Evolutionary conservation across 768 basidiomycete species (phyloP).

Genomic region (Leccinum sublutescens): DNA sequence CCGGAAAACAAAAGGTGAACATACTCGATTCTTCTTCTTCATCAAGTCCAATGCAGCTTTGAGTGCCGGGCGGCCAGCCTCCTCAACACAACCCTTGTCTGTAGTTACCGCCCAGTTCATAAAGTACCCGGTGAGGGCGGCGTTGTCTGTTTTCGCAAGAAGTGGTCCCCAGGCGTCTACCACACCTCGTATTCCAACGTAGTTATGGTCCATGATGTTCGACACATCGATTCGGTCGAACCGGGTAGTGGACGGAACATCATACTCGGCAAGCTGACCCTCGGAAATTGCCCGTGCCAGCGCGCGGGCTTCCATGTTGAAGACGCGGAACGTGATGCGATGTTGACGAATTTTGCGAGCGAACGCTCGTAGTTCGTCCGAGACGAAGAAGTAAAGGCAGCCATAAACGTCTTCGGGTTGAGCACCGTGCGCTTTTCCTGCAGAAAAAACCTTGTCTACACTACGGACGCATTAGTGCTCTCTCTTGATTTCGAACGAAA

Average conservation of each 20-base stretch:
- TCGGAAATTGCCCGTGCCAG: constrained; percentile 39
- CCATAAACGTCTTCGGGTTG: constrained; percentile 46
- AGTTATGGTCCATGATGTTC: constrained; percentile 45
- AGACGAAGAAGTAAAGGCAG: constrained; percentile 48
- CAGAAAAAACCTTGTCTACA: constrained; percentile 37
- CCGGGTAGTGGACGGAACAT: constrained; percentile 22
- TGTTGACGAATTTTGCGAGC: constrained; percentile 34
- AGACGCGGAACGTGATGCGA: constrained; percentile 35
- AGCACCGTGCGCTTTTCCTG: constrained; percentile 40
- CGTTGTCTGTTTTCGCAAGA: constrained; percentile 29
- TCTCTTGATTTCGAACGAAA: neutral
- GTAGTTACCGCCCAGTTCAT: constrained; percentile 44
- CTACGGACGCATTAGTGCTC: constrained; percentile 24
- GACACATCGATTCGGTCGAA: constrained; percentile 52
- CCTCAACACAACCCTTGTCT: neutral
- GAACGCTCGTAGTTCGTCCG: constrained; percentile 40
- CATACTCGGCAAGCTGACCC: constrained; percentile 13
- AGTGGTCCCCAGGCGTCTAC: constrained; percentile 39
- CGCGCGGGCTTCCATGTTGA: constrained; percentile 37
- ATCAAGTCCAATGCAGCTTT: constrained; percentile 11
- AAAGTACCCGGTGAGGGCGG: constrained; percentile 42
- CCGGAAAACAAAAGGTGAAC: neutral
- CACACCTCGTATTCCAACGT: constrained; percentile 37
- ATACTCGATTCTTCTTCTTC: constrained; percentile 16
- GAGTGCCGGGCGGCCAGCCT: constrained; percentile 3